These are phyloP conservation scores for Ganoderma leucocontextum DNA, from an alignment of 1,284 basidiomycete genomes.

Conservation along the genomic window DNA sequence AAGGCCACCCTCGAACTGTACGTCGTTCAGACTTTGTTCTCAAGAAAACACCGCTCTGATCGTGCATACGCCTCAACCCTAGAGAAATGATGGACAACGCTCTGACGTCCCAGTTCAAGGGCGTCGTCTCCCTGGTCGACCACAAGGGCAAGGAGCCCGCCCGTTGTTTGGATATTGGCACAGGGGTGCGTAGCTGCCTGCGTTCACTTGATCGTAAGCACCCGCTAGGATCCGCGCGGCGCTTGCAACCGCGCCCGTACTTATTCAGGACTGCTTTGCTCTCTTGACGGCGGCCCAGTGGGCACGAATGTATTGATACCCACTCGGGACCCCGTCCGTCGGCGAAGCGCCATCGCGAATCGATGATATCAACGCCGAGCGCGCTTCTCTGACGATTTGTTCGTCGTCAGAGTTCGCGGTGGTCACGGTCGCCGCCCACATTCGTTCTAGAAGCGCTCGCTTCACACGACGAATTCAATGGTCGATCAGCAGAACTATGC, in stretches of 20 bases:
- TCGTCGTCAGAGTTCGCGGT: background rate
- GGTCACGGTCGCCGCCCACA: background rate
- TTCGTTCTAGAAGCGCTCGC: background rate
- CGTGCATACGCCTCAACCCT: conserved; percentile 34
- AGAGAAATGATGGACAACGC: conserved; percentile 64
- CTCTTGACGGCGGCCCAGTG: background rate
- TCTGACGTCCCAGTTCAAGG: conserved; percentile 55
- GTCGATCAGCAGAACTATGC: background rate
- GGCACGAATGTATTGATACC: background rate
- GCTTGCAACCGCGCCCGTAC: background rate
- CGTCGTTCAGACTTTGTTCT: conserved; percentile 35
- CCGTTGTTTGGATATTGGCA: conserved; percentile 68
- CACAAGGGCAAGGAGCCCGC: conserved; percentile 55
- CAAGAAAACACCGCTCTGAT: background rate
- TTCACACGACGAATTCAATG: background rate
- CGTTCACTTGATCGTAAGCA: background rate
- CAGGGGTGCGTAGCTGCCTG: conserved; percentile 57
- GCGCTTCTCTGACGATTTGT: background rate
- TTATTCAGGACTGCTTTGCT: background rate
- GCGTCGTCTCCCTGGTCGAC: conserved; percentile 62
- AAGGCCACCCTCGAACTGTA: conserved; percentile 68
- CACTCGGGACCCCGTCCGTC: background rate
- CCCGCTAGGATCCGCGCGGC: background rate
- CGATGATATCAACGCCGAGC: background rate
- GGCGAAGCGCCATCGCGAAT: conserved; percentile 2